Evolutionary conservation across 163 green algal genomes (phyloP).

Genomic region (Coccomyxa subellipsoidea): DNA sequence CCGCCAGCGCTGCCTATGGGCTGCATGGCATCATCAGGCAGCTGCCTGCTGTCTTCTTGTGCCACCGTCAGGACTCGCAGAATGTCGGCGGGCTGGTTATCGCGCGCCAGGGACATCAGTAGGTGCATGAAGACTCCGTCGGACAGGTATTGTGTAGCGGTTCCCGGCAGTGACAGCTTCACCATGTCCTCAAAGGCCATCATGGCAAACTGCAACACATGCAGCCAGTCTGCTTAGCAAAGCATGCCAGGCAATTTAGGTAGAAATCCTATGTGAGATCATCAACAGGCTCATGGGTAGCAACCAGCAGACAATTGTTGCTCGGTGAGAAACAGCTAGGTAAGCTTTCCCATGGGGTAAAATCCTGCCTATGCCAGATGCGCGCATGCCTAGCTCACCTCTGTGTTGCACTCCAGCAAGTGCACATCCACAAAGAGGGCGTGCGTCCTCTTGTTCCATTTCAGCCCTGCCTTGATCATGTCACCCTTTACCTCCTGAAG

Average conservation of each 20-base stretch:
- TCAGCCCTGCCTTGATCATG: slow-evolving; percentile 5
- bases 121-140: background rate
- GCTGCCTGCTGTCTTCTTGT: background rate
- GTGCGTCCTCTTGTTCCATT: slow-evolving; percentile 6
- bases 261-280: too few relatives aligned
- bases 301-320: too few relatives aligned
- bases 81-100: background rate
- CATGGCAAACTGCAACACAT: background rate
- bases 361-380: too few relatives aligned
- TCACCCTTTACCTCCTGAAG: slow-evolving; percentile 2
- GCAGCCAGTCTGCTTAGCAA: background rate
- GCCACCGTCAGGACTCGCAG: background rate
- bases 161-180: background rate
- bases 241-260: too few relatives aligned
- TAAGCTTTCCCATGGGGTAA: too few relatives aligned
- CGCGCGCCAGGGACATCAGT: background rate
- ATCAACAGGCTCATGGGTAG: too few relatives aligned
- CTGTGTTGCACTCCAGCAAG: background rate
- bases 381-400: background rate
- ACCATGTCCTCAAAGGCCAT: slow-evolving; percentile 9
- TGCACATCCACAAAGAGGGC: slow-evolving; percentile 3
- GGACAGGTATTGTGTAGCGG: background rate
- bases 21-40: background rate
- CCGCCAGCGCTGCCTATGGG: background rate
- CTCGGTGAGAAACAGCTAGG: too few relatives aligned